Evolutionary conservation across 2,329 filamentous ascomycete genomes (phyloP), one percentile per base, ranked within the genome.

Genomic region (Nemania abortiva): DNA sequence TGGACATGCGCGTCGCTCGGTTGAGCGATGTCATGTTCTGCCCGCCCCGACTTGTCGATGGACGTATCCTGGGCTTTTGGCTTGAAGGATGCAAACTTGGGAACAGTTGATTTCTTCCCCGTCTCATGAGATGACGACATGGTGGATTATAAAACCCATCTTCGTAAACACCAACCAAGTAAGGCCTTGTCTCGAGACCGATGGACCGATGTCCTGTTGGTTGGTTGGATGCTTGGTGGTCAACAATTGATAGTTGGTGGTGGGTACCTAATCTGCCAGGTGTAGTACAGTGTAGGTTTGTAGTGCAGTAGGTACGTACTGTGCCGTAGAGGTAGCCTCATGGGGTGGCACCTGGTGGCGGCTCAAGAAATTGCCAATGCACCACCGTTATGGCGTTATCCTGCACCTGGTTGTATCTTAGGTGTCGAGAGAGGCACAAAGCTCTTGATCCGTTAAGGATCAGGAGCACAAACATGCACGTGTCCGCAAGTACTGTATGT

Each of bases 41-140:
- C 6, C 24, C 39, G 59, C 50, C 24, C 67, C 54, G 71, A 49
- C 56, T 72, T 34, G 42, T 70, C 65, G 11, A 50, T n/a, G 45
- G 59, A 68, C 67, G 72, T 55, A 29, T 62, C 57, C 1, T 29
- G 9, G 15, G 60, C 5, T 18, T 67, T 71, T 20, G 64, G 54
- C 73, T 87, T 90, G 82, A 95, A 95, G 71, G 92, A 95, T 22
- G 88, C 84, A 76, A 95, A 95, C 74, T 90, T 93, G 10, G 92
- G 92, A 24, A 92, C 84, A 49, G 77, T 71, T 68, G 80, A 59
- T 54, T 52, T 63, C 65, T 72, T 75, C 34, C 66, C 70, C 61
- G 73, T 70, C 59, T 72, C 73, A 66, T 72, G 74, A 59, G 75
- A 72, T 39, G 75, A 72, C 74, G 77, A 73, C 59, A 68, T 68